Evolutionary conservation across 2,329 filamentous ascomycete species (phyloP).

Genomic region (Venturia asperata): DNA sequence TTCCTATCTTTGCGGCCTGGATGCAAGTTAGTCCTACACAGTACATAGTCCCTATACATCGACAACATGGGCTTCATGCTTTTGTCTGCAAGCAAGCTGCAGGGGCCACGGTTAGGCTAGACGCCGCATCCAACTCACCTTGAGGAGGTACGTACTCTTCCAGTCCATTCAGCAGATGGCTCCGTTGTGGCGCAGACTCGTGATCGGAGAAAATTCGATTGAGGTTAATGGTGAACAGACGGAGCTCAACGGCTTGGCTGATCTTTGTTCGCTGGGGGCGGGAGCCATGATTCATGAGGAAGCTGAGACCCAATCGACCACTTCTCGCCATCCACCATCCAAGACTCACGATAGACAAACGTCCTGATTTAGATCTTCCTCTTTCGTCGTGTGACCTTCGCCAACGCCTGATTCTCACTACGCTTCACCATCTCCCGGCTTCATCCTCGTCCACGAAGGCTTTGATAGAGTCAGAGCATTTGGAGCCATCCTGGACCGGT

Average conservation of each 20-base stretch:
- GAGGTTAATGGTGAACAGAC: neutral
- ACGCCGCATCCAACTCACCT: neutral
- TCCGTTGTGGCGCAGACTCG: neutral
- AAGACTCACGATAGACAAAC: neutral
- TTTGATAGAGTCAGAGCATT: neutral
- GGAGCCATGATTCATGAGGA: conserved; percentile 1
- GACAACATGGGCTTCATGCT: neutral
- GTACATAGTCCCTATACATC: neutral
- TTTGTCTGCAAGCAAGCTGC: neutral
- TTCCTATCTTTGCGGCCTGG: neutral
- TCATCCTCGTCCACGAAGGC: neutral
- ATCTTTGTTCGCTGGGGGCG: neutral
- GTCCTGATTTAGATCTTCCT: neutral
- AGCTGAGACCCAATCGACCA: conserved; percentile 5
- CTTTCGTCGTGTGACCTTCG: neutral
- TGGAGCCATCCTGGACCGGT: neutral
- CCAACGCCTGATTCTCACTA: neutral
- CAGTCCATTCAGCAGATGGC: neutral
- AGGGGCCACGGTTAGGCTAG: neutral
- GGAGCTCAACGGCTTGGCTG: neutral
- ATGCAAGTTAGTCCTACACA: neutral
- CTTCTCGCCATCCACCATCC: neutral
- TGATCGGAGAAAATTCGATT: neutral
- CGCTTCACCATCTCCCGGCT: neutral
- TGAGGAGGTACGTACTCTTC: neutral